Percentiles rank a stretch among this genome's conserved stretches.
Conservation (phyloP, 164 flowering plant genomes). For the Stephania yunnanensis region DNA sequence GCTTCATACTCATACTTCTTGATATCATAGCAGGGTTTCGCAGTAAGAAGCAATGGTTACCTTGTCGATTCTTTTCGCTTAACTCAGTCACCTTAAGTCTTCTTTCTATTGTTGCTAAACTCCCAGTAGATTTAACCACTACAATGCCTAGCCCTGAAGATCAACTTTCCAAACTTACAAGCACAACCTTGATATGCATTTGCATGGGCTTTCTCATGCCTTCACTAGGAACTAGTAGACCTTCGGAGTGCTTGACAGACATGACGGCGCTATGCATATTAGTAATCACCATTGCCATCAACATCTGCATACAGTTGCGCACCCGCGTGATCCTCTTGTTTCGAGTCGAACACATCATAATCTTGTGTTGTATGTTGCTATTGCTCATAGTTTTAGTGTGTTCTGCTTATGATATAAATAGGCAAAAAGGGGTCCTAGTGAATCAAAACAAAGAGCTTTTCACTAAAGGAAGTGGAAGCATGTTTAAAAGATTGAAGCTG, state of each 20-base stretch:
- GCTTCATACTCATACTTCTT: background rate
- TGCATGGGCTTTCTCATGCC: constrained; percentile 9
- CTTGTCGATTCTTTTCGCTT: constrained; percentile 5
- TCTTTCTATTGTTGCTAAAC: constrained; percentile 8
- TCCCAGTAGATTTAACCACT: constrained; percentile 17
- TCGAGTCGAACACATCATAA: too few species aligned
- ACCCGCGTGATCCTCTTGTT: too few species aligned
- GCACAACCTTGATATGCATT: constrained; percentile 9
- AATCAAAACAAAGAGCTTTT: too few species aligned
- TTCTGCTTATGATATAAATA: too few species aligned
- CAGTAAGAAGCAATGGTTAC: constrained; percentile 12
- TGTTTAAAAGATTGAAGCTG: too few species aligned
- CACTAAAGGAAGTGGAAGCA: too few species aligned
- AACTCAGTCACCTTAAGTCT: constrained; percentile 9
- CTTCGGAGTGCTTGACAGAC: constrained; percentile 3
- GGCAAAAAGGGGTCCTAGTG: too few species aligned
- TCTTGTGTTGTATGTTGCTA: too few species aligned
- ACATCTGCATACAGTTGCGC: too few species aligned
- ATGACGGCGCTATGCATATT: constrained; percentile 5
- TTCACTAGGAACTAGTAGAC: constrained; percentile 1
- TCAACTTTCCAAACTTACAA: constrained; percentile 12
- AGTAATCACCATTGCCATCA: constrained; percentile 1
- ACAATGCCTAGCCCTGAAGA: constrained; percentile 10
- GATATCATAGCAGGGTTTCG: constrained; percentile 1
- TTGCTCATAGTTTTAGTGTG: too few species aligned